Conservation (phyloP, 371 early-diverging fungal genomes). For the Saksenaea oblongispora region DNA sequence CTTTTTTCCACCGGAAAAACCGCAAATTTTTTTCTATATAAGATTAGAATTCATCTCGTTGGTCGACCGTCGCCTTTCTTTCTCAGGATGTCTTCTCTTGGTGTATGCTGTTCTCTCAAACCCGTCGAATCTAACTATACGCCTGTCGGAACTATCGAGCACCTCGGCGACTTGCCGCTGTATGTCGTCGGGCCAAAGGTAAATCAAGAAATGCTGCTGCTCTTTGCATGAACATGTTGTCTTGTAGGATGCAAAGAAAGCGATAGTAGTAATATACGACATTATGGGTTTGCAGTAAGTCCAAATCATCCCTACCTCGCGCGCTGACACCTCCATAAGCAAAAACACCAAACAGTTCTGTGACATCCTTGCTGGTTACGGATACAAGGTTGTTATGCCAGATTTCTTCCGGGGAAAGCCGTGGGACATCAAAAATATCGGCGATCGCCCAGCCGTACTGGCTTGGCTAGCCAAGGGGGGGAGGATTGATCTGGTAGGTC, state of each 20-base stretch:
- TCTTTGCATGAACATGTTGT: background rate
- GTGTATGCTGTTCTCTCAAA: conserved; percentile 65
- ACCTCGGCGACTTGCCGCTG: conserved; percentile 40
- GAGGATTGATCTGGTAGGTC: conserved; percentile 28
- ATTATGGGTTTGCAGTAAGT: conserved; percentile 49
- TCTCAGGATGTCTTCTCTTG: conserved; percentile 49
- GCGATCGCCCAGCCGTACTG: conserved; percentile 26
- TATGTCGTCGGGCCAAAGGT: conserved; percentile 21
- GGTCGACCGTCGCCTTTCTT: background rate
- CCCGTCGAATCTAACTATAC: conserved; percentile 62
- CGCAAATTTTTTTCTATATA: background rate
- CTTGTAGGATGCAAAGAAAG: conserved; percentile 40
- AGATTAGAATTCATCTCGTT: background rate
- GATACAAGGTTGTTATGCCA: conserved; percentile 68
- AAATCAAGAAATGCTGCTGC: background rate
- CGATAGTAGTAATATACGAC: conserved; percentile 51
- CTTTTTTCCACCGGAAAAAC: background rate
- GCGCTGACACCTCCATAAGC: too few species aligned
- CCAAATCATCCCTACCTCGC: background rate
- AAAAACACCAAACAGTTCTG: conserved; percentile 63
- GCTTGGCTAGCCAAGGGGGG: conserved; percentile 43
- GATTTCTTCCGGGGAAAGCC: conserved; percentile 64
- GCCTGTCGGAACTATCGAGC: conserved; percentile 52
- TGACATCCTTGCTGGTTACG: conserved; percentile 62
- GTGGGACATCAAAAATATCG: conserved; percentile 16